A percentile compares a stretch with the other conserved stretches of the same genome.
Evolutionary conservation across 2,329 filamentous ascomycete genomes (phyloP).

Genomic region (Colletotrichum abscissum): DNA sequence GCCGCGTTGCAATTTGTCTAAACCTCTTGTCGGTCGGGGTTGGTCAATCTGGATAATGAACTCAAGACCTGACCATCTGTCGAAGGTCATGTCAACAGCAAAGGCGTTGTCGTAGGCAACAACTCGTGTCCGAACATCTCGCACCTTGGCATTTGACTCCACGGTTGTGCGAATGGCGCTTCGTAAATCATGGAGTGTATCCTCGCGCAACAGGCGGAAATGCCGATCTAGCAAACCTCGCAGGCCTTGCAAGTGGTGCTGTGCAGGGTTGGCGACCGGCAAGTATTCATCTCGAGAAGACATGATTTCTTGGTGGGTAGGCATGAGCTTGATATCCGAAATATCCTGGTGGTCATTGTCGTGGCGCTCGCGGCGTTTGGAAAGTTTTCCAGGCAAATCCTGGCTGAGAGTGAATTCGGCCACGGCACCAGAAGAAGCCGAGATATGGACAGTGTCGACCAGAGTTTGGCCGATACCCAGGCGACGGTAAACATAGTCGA

Average conservation of each 20-base stretch:
- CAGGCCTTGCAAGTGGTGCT: slow-evolving; percentile 48
- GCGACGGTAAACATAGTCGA: slow-evolving; percentile 45
- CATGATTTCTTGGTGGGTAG: slow-evolving; percentile 59
- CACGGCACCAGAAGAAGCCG: neutral
- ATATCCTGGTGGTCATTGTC: slow-evolving; percentile 63
- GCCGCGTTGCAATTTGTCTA: slow-evolving; percentile 44
- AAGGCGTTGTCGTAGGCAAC: slow-evolving; percentile 8
- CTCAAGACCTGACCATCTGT: slow-evolving; percentile 53
- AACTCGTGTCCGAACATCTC: slow-evolving; percentile 42
- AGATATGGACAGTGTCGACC: slow-evolving; percentile 29
- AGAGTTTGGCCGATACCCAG: slow-evolving; percentile 44
- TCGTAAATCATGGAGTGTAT: slow-evolving; percentile 64
- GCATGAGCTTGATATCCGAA: slow-evolving; percentile 58
- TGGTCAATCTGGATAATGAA: slow-evolving; percentile 58
- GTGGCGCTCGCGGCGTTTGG: slow-evolving; percentile 50
- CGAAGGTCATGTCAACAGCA: slow-evolving; percentile 47
- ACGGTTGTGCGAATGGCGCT: slow-evolving; percentile 50
- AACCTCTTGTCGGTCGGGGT: slow-evolving; percentile 44
- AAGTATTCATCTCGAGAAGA: slow-evolving; percentile 56
- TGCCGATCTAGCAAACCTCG: slow-evolving; percentile 63
- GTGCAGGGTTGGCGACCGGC: slow-evolving; percentile 51
- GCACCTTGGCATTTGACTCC: slow-evolving; percentile 41
- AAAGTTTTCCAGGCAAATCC: slow-evolving; percentile 48
- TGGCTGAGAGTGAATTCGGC: slow-evolving; percentile 45
- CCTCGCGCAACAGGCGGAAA: slow-evolving; percentile 66